Evolutionary conservation across 805 yeast species (phyloP).

Genomic region (Brettanomyces nanus): DNA sequence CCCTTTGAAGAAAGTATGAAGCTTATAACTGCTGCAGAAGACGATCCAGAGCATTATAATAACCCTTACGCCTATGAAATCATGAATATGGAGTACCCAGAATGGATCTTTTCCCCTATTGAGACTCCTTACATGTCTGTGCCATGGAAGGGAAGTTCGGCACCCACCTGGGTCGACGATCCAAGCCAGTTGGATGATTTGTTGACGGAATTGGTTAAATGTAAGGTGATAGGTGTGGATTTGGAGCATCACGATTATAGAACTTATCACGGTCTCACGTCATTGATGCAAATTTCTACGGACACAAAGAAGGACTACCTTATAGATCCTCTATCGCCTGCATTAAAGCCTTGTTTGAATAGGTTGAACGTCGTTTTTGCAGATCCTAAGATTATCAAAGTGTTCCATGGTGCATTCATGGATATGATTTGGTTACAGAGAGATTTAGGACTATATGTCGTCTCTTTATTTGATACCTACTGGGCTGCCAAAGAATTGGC

Average conservation of each 20-base stretch:
- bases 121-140: conserved; percentile 40
- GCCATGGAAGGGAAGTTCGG: conserved; percentile 53
- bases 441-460: conserved; percentile 87
- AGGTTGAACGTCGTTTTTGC: conserved; percentile 68
- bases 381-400: conserved; percentile 73
- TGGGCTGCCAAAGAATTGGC: conserved; percentile 81
- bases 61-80: conserved; percentile 85
- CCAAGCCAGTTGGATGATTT: conserved; percentile 42
- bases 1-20: conserved; percentile 45
- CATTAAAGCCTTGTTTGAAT: conserved; percentile 60
- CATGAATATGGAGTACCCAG: conserved; percentile 59
- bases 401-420: conserved; percentile 94
- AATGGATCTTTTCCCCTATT: conserved; percentile 33
- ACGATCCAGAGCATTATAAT: conserved; percentile 50
- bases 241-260: conserved; percentile 93
- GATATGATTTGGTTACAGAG: conserved; percentile 96
- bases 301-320: conserved; percentile 60
- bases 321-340: conserved; percentile 64
- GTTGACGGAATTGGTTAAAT: conserved; percentile 41
- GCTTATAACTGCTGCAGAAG: conserved; percentile 30
- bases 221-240: conserved; percentile 78
- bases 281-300: conserved; percentile 86
- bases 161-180: conserved; percentile 57
- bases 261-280: conserved; percentile 83
- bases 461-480: conserved; percentile 84